Conservation (phyloP, 2,329 filamentous ascomycete species). For the Claviceps maximensis region DNA sequence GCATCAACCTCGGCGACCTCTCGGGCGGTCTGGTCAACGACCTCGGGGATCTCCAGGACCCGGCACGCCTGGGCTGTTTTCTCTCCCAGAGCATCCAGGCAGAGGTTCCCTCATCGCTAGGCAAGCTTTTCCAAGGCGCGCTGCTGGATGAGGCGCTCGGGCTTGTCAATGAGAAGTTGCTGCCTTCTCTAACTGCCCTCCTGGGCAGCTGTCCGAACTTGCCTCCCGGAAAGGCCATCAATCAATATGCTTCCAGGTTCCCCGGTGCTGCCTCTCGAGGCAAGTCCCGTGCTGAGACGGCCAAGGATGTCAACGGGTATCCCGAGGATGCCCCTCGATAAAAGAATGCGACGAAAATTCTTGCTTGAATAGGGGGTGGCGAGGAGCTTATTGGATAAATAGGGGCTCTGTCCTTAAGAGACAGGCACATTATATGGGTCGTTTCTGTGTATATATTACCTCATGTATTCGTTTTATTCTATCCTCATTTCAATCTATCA, state of each 20-base stretch:
- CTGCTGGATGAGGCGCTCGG: constrained; percentile 1
- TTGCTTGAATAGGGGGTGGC: no score
- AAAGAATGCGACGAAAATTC: neutral
- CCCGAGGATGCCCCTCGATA: constrained; percentile 2
- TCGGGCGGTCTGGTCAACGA: constrained; percentile 31
- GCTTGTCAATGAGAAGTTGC: neutral
- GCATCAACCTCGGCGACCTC: constrained; percentile 28
- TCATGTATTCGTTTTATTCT: no score
- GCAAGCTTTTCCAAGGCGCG: constrained; percentile 2
- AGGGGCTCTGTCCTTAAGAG: no score
- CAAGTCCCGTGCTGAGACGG: constrained; percentile 1
- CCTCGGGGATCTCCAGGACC: neutral
- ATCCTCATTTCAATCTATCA: no score
- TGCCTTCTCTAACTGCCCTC: constrained; percentile 1
- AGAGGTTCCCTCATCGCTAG: constrained; percentile 5
- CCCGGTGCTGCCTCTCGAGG: neutral
- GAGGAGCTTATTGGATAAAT: no score
- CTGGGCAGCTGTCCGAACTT: constrained; percentile 2
- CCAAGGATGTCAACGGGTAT: constrained; percentile 4
- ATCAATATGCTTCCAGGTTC: constrained; percentile 4
- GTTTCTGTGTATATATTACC: neutral
- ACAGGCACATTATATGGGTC: no score
- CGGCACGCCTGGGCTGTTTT: neutral
- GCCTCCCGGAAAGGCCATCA: constrained; percentile 4
- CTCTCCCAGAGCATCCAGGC: constrained; percentile 6